These are phyloP conservation scores for Phialocephala sp. DNA, from an alignment of 2,329 filamentous ascomycete species.

Conservation along the genomic window DNA sequence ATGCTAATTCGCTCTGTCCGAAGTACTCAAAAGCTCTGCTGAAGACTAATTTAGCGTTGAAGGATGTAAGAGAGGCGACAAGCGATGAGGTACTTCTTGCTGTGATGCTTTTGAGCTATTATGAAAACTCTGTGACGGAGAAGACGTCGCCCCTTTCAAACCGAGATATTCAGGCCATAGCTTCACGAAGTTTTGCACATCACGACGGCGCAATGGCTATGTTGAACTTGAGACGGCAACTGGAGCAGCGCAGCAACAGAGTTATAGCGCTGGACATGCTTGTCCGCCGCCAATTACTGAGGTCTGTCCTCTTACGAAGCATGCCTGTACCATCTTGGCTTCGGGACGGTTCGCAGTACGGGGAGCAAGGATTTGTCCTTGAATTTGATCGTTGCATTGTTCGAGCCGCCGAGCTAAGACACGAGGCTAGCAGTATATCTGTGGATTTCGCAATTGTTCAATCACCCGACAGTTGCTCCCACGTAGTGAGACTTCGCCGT, in stretches of 20 bases:
- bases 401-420: conserved; percentile 15
- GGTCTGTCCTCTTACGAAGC: background rate
- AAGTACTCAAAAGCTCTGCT: conserved; percentile 19
- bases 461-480: background rate
- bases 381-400: conserved; percentile 16
- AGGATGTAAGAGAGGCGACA: background rate
- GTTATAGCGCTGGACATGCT: background rate
- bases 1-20: too few species aligned
- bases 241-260: background rate
- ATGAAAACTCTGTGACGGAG: conserved; percentile 16
- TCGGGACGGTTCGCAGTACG: background rate
- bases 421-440: background rate
- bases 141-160: background rate
- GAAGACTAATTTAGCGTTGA: conserved; percentile 20
- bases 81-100: conserved; percentile 22
- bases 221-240: background rate
- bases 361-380: conserved; percentile 19
- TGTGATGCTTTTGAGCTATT: conserved; percentile 23
- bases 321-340: conserved; percentile 3
- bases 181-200: conserved; percentile 18
- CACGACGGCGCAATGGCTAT: conserved; percentile 19
- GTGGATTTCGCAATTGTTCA: background rate
- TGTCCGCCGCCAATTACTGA: background rate
- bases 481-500: background rate
- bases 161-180: conserved; percentile 3